Percentiles rank a stretch among this genome's conserved stretches.
Evolutionary conservation across 2,329 filamentous ascomycete species (phyloP).

Genomic region (Coniochaeta sp.): DNA sequence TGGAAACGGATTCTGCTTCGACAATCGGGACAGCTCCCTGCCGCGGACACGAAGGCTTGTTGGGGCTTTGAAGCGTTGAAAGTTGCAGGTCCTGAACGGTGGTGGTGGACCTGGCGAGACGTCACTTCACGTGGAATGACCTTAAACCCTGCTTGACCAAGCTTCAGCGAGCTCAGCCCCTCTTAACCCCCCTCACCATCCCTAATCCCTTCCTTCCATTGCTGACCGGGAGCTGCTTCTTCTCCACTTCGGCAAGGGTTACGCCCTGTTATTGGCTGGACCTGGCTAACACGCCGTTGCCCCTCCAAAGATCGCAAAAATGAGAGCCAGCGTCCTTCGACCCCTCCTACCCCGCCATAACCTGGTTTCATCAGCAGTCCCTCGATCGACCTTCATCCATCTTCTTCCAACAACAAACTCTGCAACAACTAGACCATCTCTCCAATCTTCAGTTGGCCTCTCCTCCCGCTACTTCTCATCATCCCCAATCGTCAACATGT

Average conservation of each 20-base stretch:
- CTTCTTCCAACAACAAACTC: slow-evolving; percentile 21
- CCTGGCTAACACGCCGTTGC: slow-evolving; percentile 13
- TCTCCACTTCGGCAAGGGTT: background rate
- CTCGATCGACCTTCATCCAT: slow-evolving; percentile 23
- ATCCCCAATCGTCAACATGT: slow-evolving; percentile 55
- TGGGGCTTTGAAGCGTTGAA: background rate
- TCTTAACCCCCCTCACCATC: slow-evolving; percentile 4
- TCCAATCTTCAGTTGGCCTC: slow-evolving; percentile 23
- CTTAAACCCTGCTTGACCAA: background rate
- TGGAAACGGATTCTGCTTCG: background rate
- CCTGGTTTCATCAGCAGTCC: slow-evolving; percentile 21
- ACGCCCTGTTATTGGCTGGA: slow-evolving; percentile 13
- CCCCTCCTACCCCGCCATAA: slow-evolving; percentile 30
- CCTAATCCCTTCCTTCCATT: slow-evolving; percentile 2
- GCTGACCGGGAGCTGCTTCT: too few species aligned
- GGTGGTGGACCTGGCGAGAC: background rate
- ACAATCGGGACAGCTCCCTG: too few species aligned
- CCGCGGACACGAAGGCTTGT: too few species aligned
- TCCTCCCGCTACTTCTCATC: slow-evolving; percentile 24
- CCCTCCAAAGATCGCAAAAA: slow-evolving; percentile 15
- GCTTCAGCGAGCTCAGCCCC: background rate
- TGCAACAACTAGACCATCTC: slow-evolving; percentile 24
- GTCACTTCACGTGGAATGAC: too few species aligned
- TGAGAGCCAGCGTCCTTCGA: slow-evolving; percentile 23
- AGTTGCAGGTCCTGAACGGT: background rate